Evolutionary conservation across 768 basidiomycete genomes (phyloP), one percentile per base, ranked within the genome.

Genomic region (Bullera alba): DNA sequence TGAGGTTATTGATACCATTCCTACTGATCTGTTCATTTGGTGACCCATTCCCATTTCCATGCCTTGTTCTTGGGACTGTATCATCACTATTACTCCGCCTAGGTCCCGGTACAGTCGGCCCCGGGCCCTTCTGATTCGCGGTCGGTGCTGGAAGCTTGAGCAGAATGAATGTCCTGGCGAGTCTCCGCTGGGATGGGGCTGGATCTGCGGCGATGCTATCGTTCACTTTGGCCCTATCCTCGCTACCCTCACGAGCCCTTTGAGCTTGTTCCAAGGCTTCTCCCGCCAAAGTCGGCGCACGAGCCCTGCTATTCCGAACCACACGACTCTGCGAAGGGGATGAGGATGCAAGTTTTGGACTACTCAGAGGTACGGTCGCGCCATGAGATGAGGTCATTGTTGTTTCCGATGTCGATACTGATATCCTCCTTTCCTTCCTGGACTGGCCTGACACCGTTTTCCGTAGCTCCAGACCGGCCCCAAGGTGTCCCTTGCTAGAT

Each of bases 251-350:
- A 27, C 29, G 17, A 10, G 17, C 16, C 21, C 44, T 22, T 28
- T 57, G 52, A 37, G 27, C 45, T 35, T 59, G 51, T 37, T 67
- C 60, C n/a, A 67, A n/a, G 4, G 63, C 65, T 43, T 67, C 62
- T 8, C 65, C 65, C 17, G 65, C 65, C 1, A 67, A 43, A 8
- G 65, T 67, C 17, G 57, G 62, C 27, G 63, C 57, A 34, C 65
- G 39, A 10, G 53, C 44, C 0, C 38, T 37, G 17, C 59, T 43
- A 3, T 19, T 41, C 30, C 61, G 22, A 7, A n/a, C n/a, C n/a
- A n/a, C 17, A n/a, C 28, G n/a, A 4, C 7, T 5, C 19, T 32
- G 28, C 17, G 35, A 7, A 19, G 19, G 28, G n/a, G 53, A 54
- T 14, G 37, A 14, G 12, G 53, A 50, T 2, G 29, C 43, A n/a